Percentiles rank a stretch among this genome's conserved stretches.
These are phyloP conservation scores for Termitomyces sp. DNA, from an alignment of 768 basidiomycete species.

Conservation along the genomic window DNA sequence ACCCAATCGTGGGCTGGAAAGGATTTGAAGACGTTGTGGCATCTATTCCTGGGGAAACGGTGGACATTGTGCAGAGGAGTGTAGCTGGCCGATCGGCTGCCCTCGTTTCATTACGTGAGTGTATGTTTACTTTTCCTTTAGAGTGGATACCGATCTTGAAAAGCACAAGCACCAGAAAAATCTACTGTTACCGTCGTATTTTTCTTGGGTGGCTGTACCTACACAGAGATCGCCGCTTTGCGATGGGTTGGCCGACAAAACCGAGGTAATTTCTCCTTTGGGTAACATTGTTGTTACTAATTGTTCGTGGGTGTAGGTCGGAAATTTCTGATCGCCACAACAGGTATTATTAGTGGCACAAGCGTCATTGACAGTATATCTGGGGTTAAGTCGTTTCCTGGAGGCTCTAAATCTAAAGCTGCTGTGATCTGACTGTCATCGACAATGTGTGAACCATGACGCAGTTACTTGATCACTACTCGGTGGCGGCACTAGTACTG, in stretches of 20 bases:
- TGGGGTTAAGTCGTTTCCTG: slow-evolving; percentile 26
- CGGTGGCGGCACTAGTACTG: neutral
- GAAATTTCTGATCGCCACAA: slow-evolving; percentile 85
- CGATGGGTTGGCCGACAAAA: slow-evolving; percentile 88
- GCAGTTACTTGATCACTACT: neutral
- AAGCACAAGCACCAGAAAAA: slow-evolving; percentile 50
- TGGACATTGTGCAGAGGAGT: slow-evolving; percentile 64
- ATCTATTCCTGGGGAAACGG: slow-evolving; percentile 77
- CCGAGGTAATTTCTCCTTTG: slow-evolving; percentile 45
- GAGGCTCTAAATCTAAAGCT: slow-evolving; percentile 39
- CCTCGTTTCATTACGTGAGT: slow-evolving; percentile 28
- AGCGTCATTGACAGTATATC: slow-evolving; percentile 67
- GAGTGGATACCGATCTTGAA: neutral
- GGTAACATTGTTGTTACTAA: slow-evolving; percentile 6
- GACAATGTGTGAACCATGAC: neutral
- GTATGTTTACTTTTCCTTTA: neutral
- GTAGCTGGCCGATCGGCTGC: slow-evolving; percentile 20
- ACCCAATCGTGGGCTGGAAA: slow-evolving; percentile 94
- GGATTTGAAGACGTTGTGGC: slow-evolving; percentile 90
- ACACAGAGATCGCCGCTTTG: slow-evolving; percentile 93
- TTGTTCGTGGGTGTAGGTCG: slow-evolving; percentile 47
- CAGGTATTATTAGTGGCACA: slow-evolving; percentile 80
- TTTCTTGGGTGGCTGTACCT: slow-evolving; percentile 96
- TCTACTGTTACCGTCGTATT: slow-evolving; percentile 87
- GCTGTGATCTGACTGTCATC: slow-evolving; percentile 30